A percentile compares a stretch with the other conserved stretches of the same genome.
Evolutionary conservation across 139 green algal species (phyloP).

Genomic region (Chlorella sorokiniana): DNA sequence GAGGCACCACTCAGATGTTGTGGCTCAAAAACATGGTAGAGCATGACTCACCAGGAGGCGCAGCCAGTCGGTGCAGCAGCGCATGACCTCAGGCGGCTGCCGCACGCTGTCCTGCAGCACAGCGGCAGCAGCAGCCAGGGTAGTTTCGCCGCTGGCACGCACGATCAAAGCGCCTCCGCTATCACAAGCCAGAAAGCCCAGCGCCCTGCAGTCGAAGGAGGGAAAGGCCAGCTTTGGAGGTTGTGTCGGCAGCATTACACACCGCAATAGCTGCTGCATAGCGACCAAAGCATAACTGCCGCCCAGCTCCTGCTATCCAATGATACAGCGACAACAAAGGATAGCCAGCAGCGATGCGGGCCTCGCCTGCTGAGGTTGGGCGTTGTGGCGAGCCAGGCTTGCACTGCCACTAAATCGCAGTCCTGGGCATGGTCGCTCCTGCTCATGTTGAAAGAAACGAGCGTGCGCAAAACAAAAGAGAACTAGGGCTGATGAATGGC

Average conservation of each 20-base stretch:
- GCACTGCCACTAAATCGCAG: slow-evolving; percentile 49
- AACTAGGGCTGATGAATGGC: neutral
- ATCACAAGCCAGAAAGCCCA: slow-evolving; percentile 10
- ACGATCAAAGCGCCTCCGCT: neutral
- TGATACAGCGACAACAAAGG: too few species aligned
- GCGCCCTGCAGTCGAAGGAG: neutral
- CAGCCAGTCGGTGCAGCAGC: slow-evolving; percentile 46
- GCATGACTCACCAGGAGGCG: slow-evolving; percentile 35
- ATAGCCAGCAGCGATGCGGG: too few species aligned
- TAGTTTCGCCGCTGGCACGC: neutral
- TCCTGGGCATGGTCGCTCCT: slow-evolving; percentile 39
- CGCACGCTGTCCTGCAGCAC: neutral
- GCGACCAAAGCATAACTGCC: too few species aligned
- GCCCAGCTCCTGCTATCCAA: too few species aligned
- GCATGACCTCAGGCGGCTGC: slow-evolving; percentile 9
- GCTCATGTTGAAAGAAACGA: neutral
- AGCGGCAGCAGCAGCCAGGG: neutral
- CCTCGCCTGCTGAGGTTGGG: slow-evolving; percentile 5
- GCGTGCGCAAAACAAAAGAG: neutral
- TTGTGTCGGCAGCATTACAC: neutral
- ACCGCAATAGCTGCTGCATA: neutral
- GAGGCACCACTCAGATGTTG: neutral
- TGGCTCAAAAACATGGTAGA: neutral
- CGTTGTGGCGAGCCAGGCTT: slow-evolving; percentile 23
- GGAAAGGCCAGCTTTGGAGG: neutral